Evolutionary conservation across 352 stramenopile genomes (phyloP).

Genomic region (Pythium insidiosum): DNA sequence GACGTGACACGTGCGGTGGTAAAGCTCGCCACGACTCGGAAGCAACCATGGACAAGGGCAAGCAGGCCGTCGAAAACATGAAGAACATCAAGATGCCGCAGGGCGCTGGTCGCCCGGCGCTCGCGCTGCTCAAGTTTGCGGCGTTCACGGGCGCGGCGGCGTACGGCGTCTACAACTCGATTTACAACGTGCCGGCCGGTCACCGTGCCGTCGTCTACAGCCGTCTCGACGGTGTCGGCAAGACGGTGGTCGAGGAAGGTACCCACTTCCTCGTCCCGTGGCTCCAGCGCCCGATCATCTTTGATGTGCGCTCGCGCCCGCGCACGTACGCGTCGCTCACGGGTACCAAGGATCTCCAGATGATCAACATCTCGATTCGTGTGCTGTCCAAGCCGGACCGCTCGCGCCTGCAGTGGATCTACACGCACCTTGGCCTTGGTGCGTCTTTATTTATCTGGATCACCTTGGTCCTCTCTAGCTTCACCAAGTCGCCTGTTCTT

Average conservation of each 20-base stretch:
- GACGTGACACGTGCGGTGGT: too few species aligned
- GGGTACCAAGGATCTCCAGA: slow-evolving; percentile 97
- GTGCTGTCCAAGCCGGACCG: slow-evolving; percentile 96
- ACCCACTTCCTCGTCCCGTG: slow-evolving; percentile 97
- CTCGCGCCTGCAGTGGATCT: slow-evolving; percentile 93
- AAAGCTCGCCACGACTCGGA: too few species aligned
- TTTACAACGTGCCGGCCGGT: slow-evolving; percentile 86
- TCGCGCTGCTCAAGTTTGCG: slow-evolving; percentile 54
- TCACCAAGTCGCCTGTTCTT: too few species aligned
- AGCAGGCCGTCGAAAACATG: slow-evolving; percentile 84
- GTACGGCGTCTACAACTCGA: slow-evolving; percentile 76
- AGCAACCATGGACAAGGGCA: slow-evolving; percentile 72
- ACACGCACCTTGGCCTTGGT: slow-evolving; percentile 91
- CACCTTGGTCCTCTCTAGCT: too few species aligned
- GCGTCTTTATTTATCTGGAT: slow-evolving; percentile 9
- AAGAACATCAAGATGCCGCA: slow-evolving; percentile 85
- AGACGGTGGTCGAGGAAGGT: slow-evolving; percentile 86
- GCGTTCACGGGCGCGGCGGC: slow-evolving; percentile 47
- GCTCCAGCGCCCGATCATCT: slow-evolving; percentile 96
- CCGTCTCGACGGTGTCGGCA: slow-evolving; percentile 77
- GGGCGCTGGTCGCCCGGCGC: slow-evolving; percentile 40
- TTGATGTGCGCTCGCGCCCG: slow-evolving; percentile 90
- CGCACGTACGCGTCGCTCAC: slow-evolving; percentile 90
- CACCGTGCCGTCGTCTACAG: slow-evolving; percentile 88
- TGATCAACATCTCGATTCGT: slow-evolving; percentile 99